Evolutionary conservation across 2,329 filamentous ascomycete genomes (phyloP).

Genomic region (Fusarium multiceps): DNA sequence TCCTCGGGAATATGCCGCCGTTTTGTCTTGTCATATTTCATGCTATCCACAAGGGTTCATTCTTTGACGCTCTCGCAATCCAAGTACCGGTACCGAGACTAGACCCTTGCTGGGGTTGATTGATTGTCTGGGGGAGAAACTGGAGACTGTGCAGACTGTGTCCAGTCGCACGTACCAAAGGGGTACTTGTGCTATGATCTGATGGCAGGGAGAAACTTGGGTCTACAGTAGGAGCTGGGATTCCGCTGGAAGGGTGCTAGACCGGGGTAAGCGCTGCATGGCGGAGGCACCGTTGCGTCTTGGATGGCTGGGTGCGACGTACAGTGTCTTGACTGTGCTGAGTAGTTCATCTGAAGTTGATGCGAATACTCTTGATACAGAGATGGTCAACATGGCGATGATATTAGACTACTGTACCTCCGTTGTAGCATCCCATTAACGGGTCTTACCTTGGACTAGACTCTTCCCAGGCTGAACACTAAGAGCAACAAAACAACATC

Average conservation of each 20-base stretch:
- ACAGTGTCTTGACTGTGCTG: constrained; percentile 32
- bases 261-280: constrained; percentile 44
- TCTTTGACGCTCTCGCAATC: background rate
- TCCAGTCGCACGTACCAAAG: constrained; percentile 7
- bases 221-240: background rate
- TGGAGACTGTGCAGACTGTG: constrained; percentile 29
- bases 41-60: constrained; percentile 1
- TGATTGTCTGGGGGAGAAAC: constrained; percentile 31
- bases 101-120: constrained; percentile 14
- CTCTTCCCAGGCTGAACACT: background rate
- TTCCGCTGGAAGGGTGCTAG: constrained; percentile 18
- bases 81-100: constrained; percentile 31
- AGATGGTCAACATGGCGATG: background rate
- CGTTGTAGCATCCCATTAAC: background rate
- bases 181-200: constrained; percentile 2
- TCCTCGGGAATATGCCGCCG: background rate
- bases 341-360: constrained; percentile 5
- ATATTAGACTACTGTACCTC: background rate
- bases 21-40: background rate
- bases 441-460: background rate
- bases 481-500: background rate
- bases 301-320: constrained; percentile 26
- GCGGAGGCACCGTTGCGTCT: constrained; percentile 30
- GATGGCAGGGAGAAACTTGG: background rate
- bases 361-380: background rate